Conservation (phyloP, 805 yeast species). For the Zygosaccharomyces gambellarensis region DNA sequence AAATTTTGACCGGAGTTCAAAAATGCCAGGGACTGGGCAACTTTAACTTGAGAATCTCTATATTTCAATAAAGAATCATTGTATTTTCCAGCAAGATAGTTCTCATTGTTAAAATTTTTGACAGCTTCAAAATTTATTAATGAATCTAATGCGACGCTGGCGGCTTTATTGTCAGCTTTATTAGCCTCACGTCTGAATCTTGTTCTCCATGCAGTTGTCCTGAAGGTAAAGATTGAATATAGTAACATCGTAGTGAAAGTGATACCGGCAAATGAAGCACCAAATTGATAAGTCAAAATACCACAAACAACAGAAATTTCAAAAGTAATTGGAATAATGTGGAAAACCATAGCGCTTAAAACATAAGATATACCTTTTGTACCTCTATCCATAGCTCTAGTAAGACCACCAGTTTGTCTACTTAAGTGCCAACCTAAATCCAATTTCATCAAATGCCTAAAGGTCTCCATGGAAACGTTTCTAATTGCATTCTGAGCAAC, state of each 20-base stretch:
- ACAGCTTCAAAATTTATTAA: constrained; percentile 92
- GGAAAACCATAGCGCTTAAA: constrained; percentile 94
- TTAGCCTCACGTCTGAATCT: constrained; percentile 85
- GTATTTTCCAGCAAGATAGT: constrained; percentile 71
- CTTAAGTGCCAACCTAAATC: constrained; percentile 88
- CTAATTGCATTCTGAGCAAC: constrained; percentile 94
- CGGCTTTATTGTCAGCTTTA: constrained; percentile 92
- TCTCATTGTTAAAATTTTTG: constrained; percentile 89
- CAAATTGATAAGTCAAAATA: constrained; percentile 87
- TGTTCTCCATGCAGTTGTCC: constrained; percentile 96
- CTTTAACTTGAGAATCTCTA: constrained; percentile 64
- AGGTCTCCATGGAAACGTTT: constrained; percentile 83
- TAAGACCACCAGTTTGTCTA: constrained; percentile 92
- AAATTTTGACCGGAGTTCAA: constrained; percentile 75
- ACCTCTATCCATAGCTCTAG: constrained; percentile 95
- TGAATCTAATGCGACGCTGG: constrained; percentile 89
- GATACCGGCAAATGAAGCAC: constrained; percentile 80
- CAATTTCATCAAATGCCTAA: constrained; percentile 72
- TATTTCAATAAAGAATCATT: constrained; percentile 68
- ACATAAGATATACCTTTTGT: constrained; percentile 96
- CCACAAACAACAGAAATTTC: constrained; percentile 94
- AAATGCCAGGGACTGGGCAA: constrained; percentile 78
- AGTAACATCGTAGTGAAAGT: constrained; percentile 85
- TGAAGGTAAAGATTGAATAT: constrained; percentile 80
- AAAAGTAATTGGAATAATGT: constrained; percentile 85